Evolutionary conservation across 2,329 filamentous ascomycete species (phyloP), one percentile per base, ranked within the genome.

Genomic region (Lachnellula cervina): DNA sequence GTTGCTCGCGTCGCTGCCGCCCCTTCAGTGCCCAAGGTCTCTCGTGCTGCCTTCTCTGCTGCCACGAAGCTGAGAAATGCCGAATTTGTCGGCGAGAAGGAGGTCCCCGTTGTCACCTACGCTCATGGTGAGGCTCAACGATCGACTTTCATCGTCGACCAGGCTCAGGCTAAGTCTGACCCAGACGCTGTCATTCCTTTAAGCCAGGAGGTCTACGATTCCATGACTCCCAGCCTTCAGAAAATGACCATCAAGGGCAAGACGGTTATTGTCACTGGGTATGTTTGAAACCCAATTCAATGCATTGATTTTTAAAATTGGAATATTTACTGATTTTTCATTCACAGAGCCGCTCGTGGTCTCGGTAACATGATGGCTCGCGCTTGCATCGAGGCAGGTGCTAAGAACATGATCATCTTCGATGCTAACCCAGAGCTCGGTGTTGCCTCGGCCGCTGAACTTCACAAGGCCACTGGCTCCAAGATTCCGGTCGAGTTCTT

Each of bases 291-390:
- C 42, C 45, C 32, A 21, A 11, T 32, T 9, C 9, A 32, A 32
- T 32, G 11, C 8, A 32, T n/a, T n/a, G n/a, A n/a, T n/a, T n/a
- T n/a, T 35, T 25, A 9, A 28, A 17, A 57, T 56, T 52, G 25
- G 21, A 51, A 49, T 32, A 42, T 51, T 46, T 43, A 52, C 66
- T 75, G 60, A 76, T 63, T 52, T 35, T 38, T 54, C 21, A 34
- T 17, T 34, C 47, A 46, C 57, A 87, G 87, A 68, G 88, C 86
- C 70, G 88, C 87, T 59, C 86, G 88, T 65, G 88, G 88, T 68
- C 78, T 92, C 5, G 88, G 88, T 49, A 89, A 88, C 78, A 80
- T 87, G 75, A 91, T 91, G 85, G 87, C 88, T 48, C 83, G 86
- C 59, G 88, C 87, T 54, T 86, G 88, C 61, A 84, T 86, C 49